Base-by-base conservation (phyloP, 441 rosid genomes). In the Monsonia emarginata region DNA sequence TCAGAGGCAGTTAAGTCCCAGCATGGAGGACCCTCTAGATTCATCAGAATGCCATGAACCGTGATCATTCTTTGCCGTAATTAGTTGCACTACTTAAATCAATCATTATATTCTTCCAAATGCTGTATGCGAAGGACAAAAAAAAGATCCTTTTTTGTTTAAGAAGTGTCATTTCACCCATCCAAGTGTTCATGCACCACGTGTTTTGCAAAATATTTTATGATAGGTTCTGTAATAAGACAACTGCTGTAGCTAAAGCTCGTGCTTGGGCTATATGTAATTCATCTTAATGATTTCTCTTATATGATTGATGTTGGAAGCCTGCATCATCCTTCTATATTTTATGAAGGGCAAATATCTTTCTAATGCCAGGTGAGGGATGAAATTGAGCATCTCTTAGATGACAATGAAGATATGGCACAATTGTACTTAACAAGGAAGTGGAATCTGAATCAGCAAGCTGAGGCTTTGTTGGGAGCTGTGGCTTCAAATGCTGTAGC, bases 361-460 rank as follows among this genome's bases (percentile, higher is more conserved):
- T 27, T 67, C 54, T 28, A 19, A 67, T 78, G 56, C 70, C 79
- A 94, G 96, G 96, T 89, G 71, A 88, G 99, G 74, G 99, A 94
- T 77, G 96, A 89, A 66, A 88, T 89, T 34, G 97, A 91, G 66
- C 97, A 94, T 80, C 70, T 86, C 65, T 67, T 89, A 72, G 96
- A 94, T 74, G 99, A 89, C 74, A 86, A 83, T 31, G 92, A 91
- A 83, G 92, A 94, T 78, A 89, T 91, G 97, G 85, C 88, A 18
- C 80, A 91, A n/a, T 75, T 94, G 46, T 91, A 88, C 82, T 72
- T 89, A 68, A 83, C 96, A 40, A 88, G 96, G 79, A 88, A 86
- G 77, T 83, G 85, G 90, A 81, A 76, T 64, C 95, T 83, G 74
- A 85, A 73, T 84, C 95, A 89, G 85, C 97, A 87, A 81, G 70